Evolutionary conservation across 2,329 filamentous ascomycete genomes (phyloP).

Genomic region (Alternaria rosae): DNA sequence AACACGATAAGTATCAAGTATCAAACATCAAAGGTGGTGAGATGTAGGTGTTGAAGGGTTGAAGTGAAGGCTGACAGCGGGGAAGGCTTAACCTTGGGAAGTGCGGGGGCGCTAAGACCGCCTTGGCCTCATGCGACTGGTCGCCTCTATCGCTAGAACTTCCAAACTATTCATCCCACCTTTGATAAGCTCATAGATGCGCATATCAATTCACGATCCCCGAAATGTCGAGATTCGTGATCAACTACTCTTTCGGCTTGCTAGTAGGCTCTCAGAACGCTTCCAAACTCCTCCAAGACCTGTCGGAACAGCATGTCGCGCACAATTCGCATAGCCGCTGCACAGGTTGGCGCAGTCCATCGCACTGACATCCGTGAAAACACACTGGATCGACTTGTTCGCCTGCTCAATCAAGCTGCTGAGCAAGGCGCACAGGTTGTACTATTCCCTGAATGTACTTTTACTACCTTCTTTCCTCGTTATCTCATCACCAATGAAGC

Average conservation of each 20-base stretch:
- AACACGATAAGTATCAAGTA: too few relatives aligned
- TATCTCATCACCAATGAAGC: constrained; percentile 55
- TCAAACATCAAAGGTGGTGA: background rate
- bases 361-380: constrained; percentile 49
- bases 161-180: background rate
- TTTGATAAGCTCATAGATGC: background rate
- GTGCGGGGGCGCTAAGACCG: background rate
- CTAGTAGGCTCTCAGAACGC: background rate
- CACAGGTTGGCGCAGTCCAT: constrained; percentile 60
- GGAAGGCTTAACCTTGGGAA: background rate
- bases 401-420: constrained; percentile 56
- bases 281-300: background rate
- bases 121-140: background rate
- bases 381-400: constrained; percentile 57
- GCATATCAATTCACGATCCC: background rate
- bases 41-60: background rate
- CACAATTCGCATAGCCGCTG: constrained; percentile 57
- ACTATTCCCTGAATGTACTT: constrained; percentile 61
- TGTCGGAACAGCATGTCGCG: constrained; percentile 41
- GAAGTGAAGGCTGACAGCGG: background rate
- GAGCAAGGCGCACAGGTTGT: constrained; percentile 56
- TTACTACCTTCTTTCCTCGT: constrained; percentile 64
- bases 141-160: background rate
- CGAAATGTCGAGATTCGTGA: background rate
- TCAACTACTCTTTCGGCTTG: too few relatives aligned